Percentiles rank a stretch among this genome's conserved stretches.
Evolutionary conservation across 345 rosid species (phyloP).

Genomic region (Physaria fendleri): DNA sequence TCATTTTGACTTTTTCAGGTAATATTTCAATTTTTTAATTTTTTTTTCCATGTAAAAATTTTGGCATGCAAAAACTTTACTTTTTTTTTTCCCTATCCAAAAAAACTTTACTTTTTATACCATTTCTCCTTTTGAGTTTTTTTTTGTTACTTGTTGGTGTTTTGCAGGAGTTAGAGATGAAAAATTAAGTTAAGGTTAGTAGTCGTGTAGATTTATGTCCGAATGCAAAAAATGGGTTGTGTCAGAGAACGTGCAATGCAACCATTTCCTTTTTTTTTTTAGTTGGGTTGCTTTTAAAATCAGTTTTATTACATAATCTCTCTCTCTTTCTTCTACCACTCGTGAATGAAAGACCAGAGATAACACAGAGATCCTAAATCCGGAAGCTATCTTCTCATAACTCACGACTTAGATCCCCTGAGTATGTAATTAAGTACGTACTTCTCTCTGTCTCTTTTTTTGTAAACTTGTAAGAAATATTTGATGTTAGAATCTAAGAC

Average conservation of each 20-base stretch:
- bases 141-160: conserved; percentile 16
- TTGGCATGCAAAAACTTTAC: conserved; percentile 19
- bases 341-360: conserved; percentile 28
- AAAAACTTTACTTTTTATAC: conserved; percentile 22
- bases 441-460: neutral
- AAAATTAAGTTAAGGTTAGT: neutral
- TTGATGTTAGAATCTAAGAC: conserved; percentile 3
- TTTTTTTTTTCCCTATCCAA: neutral
- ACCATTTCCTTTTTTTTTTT: conserved; percentile 16
- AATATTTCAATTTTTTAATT: neutral
- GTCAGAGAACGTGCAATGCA: conserved; percentile 37
- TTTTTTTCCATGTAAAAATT: conserved; percentile 10
- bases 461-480: neutral
- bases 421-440: conserved; percentile 9
- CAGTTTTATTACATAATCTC: conserved; percentile 12
- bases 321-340: conserved; percentile 2
- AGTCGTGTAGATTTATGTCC: conserved; percentile 4
- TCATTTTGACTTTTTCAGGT: conserved; percentile 27
- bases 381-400: neutral
- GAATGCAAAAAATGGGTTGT: neutral
- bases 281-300: neutral
- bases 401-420: conserved; percentile 11
- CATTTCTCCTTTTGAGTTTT: neutral
- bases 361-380: conserved; percentile 24
- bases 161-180: conserved; percentile 47